Base-by-base conservation (phyloP, 192 early-diverging fungal species). In the Coemansia sp. region DNA sequence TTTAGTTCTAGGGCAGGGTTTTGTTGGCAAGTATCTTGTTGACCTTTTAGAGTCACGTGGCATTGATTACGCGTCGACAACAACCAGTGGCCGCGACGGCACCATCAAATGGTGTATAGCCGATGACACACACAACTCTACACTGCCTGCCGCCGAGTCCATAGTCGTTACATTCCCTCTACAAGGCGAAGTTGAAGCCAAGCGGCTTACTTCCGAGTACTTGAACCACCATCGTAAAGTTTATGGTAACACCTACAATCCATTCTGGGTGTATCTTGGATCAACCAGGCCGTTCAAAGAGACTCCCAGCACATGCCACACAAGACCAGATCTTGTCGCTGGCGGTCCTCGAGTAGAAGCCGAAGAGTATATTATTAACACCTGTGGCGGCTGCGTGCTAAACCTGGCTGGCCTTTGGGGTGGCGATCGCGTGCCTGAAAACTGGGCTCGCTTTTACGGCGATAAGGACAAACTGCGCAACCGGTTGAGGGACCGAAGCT, bases 341-440 rank as follows among this genome's bases (percentile, higher is more conserved):
- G 78, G 78, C 13, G 77, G 77, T 16, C 27, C 47, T 22, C 82
- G 82, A 1, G 42, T 72, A 22, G 74, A 77, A 8, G 77, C 82
- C 12, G 82, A 85, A 18, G 71, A 76, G 54, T 68, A 54, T 27
- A 44, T 77, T 20, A 72, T 80, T 12, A 46, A 49, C 12, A 27
- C 67, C 29, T 43, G 60, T 42, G 63, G 38, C 16, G 82, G 71
- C 1, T 64, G 67, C 13, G 82, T 85, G 52, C 71, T 85, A 16
- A 85, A 80, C 33, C 57, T 85, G 44, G 82, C 68, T 16, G 82
- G 82, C 2, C 70, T 85, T 46, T 85, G 82, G 82, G 82, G 82
- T 57, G 78, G 82, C 61, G 72, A 68, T 27, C 74, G 82, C 5
- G 63, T 57, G 12, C 82, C 82, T 0, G 44, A 70, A 12, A 63